These are phyloP conservation scores for Filobasidium wieringae DNA, from an alignment of 768 basidiomycete species.

Conservation along the genomic window DNA sequence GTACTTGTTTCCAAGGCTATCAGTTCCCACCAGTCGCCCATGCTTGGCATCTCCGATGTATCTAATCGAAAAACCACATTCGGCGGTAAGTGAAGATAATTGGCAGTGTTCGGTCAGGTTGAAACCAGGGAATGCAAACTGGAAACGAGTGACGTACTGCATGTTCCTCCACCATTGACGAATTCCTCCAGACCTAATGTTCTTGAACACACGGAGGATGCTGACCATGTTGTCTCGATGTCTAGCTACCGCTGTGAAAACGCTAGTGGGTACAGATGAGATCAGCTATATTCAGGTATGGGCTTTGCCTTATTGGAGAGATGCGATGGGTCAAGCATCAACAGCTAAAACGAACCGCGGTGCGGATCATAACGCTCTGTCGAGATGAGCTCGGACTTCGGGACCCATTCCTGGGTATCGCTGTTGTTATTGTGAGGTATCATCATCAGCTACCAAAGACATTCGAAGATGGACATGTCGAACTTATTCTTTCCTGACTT, in stretches of 20 bases:
- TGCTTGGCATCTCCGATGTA: slow-evolving; percentile 91
- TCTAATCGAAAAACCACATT: no score
- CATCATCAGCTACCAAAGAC: background rate
- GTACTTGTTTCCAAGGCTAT: slow-evolving; percentile 75
- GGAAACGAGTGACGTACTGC: slow-evolving; percentile 24
- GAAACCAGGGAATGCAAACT: background rate
- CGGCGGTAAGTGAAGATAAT: no score
- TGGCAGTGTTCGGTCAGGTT: background rate
- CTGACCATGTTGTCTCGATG: background rate
- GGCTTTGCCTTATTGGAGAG: background rate
- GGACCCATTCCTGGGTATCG: no score
- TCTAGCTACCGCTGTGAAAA: no score
- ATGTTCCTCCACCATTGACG: slow-evolving; percentile 76
- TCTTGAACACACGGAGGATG: slow-evolving; percentile 25
- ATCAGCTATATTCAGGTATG: background rate
- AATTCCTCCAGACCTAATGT: slow-evolving; percentile 60
- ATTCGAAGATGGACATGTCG: background rate
- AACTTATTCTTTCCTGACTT: background rate
- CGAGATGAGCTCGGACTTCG: no score
- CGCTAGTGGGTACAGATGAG: background rate
- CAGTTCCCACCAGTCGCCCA: slow-evolving; percentile 43
- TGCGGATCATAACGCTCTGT: no score
- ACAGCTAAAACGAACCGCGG: no score
- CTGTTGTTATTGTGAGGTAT: background rate
- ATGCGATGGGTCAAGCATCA: no score